Percentiles rank a stretch among this genome's conserved stretches.
These are phyloP conservation scores for Galium porrigens DNA, from an alignment of 305 asterid species.

Conservation along the genomic window DNA sequence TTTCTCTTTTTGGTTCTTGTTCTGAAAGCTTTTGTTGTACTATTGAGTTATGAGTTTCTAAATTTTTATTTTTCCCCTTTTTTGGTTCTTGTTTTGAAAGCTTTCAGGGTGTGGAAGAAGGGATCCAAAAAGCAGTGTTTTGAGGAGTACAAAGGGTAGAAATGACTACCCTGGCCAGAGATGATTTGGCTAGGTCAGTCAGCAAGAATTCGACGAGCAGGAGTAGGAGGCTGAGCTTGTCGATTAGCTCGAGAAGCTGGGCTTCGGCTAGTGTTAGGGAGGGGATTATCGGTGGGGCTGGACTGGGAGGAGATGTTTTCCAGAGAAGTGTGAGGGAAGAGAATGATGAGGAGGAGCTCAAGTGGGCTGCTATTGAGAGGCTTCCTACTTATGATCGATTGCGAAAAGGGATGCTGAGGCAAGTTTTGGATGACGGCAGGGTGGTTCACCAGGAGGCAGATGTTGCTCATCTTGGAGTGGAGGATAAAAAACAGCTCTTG, in stretches of 20 bases:
- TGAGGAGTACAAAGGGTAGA: constrained; percentile 10
- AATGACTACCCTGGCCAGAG: constrained; percentile 34
- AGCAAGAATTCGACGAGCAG: constrained; percentile 46
- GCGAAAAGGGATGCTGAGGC: constrained; percentile 56
- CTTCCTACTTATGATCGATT: constrained; percentile 74
- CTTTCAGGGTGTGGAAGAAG: constrained; percentile 4
- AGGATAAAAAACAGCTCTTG: constrained; percentile 46
- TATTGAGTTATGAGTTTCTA: neutral
- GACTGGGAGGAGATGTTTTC: constrained; percentile 55
- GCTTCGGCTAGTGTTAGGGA: constrained; percentile 73
- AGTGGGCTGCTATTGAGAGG: constrained; percentile 89
- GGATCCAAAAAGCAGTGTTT: neutral
- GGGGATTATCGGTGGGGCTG: constrained; percentile 36
- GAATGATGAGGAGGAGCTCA: constrained; percentile 63
- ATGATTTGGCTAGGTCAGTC: constrained; percentile 39
- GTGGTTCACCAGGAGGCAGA: constrained; percentile 57
- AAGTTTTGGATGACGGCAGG: constrained; percentile 55
- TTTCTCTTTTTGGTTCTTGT: neutral
- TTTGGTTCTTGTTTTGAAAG: neutral
- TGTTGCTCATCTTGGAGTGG: constrained; percentile 46
- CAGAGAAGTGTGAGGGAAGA: constrained; percentile 49
- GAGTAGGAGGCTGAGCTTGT: constrained; percentile 47
- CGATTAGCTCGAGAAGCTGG: constrained; percentile 53
- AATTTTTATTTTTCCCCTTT: neutral
- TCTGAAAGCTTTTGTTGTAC: neutral